Percentiles rank a stretch among this genome's conserved stretches.
These are phyloP conservation scores for Maudiozyma pseudohumilis DNA, from an alignment of 805 yeast species.

Conservation along the genomic window DNA sequence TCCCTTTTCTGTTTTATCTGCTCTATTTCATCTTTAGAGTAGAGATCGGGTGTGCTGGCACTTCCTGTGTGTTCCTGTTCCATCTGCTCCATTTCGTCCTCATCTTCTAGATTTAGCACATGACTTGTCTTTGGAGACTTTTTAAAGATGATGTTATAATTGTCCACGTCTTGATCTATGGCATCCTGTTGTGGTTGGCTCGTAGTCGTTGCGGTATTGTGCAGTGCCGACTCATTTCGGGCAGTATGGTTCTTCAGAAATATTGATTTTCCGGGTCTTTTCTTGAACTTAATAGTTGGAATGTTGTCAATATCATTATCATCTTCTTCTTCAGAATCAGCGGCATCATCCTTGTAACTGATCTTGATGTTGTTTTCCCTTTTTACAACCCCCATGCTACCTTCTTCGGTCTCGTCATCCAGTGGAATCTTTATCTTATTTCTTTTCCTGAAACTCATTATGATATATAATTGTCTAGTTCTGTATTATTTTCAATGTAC, in stretches of 20 bases:
- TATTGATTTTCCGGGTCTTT: too few species aligned
- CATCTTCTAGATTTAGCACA: constrained; percentile 3
- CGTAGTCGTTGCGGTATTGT: too few species aligned
- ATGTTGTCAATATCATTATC: not conserved
- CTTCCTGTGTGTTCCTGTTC: constrained; percentile 2
- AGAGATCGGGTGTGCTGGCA: constrained; percentile 1
- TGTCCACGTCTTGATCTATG: not conserved
- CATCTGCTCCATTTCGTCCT: constrained; percentile 1
- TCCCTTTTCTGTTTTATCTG: not conserved
- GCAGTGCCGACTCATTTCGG: not conserved
- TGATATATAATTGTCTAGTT: too few species aligned
- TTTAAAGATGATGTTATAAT: too few species aligned
- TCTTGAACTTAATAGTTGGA: not conserved
- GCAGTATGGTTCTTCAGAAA: not conserved
- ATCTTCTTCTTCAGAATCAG: not conserved
- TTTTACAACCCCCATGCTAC: not conserved
- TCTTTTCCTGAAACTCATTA: constrained; percentile 1
- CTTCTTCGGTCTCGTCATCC: not conserved
- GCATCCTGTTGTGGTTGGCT: not conserved
- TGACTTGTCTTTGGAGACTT: not conserved
- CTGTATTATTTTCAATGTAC: too few species aligned
- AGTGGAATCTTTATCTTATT: constrained; percentile 7
- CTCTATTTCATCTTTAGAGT: not conserved
- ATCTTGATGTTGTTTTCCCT: not conserved
- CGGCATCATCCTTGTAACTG: not conserved